phyloP scores from a whole-genome alignment of 345 rosid genomes.

The Aegle marmelos region DNA sequence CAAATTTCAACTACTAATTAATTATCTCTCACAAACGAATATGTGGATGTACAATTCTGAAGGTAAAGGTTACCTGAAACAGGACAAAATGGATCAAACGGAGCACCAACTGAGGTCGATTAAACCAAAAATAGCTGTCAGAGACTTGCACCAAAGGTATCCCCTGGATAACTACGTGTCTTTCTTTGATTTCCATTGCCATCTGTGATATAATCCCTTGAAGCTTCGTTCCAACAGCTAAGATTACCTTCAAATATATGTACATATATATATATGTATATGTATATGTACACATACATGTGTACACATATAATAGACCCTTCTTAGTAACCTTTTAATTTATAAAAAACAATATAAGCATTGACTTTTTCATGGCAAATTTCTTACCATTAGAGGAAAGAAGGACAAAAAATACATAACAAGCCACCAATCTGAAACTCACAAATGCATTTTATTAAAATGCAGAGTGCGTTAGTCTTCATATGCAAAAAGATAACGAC shows the following conservation, averaged over 20 bases:
- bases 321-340: neutral
- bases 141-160: constrained; percentile 92
- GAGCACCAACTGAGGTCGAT: constrained; percentile 71
- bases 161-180: constrained; percentile 90
- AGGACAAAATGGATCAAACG: constrained; percentile 84
- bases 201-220: constrained; percentile 77
- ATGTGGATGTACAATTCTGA: too few species aligned
- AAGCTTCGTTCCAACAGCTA: constrained; percentile 89
- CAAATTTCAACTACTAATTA: too few species aligned
- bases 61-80: constrained; percentile 57
- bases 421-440: constrained; percentile 63
- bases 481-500: neutral
- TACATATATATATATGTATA: too few species aligned
- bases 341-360: neutral
- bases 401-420: constrained; percentile 52
- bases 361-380: constrained; percentile 6
- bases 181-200: constrained; percentile 91
- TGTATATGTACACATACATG: too few species aligned
- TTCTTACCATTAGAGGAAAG: constrained; percentile 72
- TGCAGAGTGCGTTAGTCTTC: neutral
- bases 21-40: too few species aligned
- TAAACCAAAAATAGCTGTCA: constrained; percentile 82
- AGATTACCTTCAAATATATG: constrained; percentile 48
- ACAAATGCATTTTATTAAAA: neutral
- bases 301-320: neutral